These are phyloP conservation scores for Endoconidiophora polonica DNA, from an alignment of 2,329 filamentous ascomycete species.

Conservation along the genomic window DNA sequence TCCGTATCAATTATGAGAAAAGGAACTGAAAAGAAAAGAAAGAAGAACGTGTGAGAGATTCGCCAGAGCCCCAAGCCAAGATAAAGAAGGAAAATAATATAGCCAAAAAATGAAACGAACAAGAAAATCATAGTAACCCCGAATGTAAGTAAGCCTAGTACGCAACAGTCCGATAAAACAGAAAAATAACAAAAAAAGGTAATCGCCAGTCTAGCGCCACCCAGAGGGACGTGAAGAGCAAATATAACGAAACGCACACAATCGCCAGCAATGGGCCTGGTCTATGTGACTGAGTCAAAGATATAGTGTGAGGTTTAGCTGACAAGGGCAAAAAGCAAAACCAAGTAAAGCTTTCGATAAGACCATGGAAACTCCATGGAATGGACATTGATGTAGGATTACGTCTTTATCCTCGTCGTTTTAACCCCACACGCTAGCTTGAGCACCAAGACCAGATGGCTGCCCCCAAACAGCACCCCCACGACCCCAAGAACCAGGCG, in stretches of 20 bases:
- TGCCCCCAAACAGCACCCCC: conserved; percentile 74
- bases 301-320: no score
- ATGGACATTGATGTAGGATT: no score
- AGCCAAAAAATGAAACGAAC: not conserved
- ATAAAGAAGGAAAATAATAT: not conserved
- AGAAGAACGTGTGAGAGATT: conserved; percentile 1
- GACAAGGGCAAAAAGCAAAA: no score
- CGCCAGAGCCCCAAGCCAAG: not conserved
- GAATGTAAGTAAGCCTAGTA: no score
- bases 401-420: not conserved
- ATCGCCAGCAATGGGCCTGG: no score
- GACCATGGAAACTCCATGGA: no score
- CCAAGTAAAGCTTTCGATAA: no score
- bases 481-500: conserved; percentile 69
- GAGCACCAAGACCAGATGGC: conserved; percentile 65
- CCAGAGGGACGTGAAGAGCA: conserved; percentile 2
- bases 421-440: conserved; percentile 89
- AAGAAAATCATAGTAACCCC: conserved; percentile 3
- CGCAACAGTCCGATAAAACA: not conserved
- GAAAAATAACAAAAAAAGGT: not conserved
- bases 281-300: no score
- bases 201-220: conserved; percentile 6
- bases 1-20: not conserved
- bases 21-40: conserved; percentile 6
- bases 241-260: conserved; percentile 3